phyloP scores from a whole-genome alignment of 139 green algal genomes.

The Chlamydomonas sp. region DNA sequence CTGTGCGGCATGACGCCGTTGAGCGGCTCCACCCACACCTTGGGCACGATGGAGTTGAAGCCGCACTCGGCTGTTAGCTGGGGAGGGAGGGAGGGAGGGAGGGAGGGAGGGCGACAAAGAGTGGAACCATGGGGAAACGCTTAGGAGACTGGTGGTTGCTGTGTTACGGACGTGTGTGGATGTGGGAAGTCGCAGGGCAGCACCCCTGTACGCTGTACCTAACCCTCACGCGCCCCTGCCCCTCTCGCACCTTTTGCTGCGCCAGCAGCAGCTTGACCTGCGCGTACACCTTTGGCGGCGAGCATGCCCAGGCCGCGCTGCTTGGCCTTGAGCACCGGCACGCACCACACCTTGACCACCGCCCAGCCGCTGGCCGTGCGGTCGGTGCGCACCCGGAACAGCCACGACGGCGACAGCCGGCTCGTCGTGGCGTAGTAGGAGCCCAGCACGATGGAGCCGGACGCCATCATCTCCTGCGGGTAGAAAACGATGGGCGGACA shows the following conservation, averaged over 20 bases:
- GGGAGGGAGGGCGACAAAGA: background rate
- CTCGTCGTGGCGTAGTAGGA: slow-evolving; percentile 60
- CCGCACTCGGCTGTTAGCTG: slow-evolving; percentile 46
- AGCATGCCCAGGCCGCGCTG: slow-evolving; percentile 54
- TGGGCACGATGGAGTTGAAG: slow-evolving; percentile 43
- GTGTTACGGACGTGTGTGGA: background rate
- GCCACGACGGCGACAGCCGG: too few relatives aligned
- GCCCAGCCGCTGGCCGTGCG: slow-evolving; percentile 44
- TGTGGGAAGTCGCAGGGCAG: background rate
- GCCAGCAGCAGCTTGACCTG: slow-evolving; percentile 60
- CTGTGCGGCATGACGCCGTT: slow-evolving; percentile 47
- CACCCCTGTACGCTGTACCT: background rate
- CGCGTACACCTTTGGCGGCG: slow-evolving; percentile 43
- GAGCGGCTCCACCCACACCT: slow-evolving; percentile 55
- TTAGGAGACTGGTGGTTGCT: too few relatives aligned
- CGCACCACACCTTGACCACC: slow-evolving; percentile 57
- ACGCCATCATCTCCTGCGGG: slow-evolving; percentile 52
- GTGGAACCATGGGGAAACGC: too few relatives aligned
- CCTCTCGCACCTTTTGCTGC: slow-evolving; percentile 45
- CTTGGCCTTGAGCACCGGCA: slow-evolving; percentile 57
- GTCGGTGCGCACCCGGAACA: slow-evolving; percentile 57
- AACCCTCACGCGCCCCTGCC: background rate
- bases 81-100: background rate
- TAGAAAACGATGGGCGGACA: background rate
- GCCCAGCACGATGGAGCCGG: slow-evolving; percentile 39